Evolutionary conservation across 805 yeast species (phyloP), one percentile per base, ranked within the genome.

Genomic region (Teunomyces atbi): DNA sequence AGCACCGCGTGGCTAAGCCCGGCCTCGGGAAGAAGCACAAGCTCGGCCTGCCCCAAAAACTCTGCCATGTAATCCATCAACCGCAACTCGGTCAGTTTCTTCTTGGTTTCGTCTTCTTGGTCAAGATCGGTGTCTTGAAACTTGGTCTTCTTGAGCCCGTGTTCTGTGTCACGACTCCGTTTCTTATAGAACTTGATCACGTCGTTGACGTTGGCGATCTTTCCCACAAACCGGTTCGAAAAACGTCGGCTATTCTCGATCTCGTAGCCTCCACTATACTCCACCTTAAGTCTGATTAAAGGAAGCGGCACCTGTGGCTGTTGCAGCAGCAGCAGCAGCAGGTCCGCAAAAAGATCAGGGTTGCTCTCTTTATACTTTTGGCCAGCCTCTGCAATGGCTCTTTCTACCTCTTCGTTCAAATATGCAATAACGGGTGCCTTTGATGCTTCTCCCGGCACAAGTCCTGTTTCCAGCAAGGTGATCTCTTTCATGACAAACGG

Each of bases 221-320:
- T 75, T 0, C 96, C 97, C 5, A 87, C 96, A 71, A 92, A 94
- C 57, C 89, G 71, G 58, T 91, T 89, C 12, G 97, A 89, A 52
- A 94, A 89, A 51, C 97, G 69, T 44, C 95, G 73, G 0, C 96
- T 87, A 58, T 91, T 92, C 58, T 91, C 98, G 13, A 94, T 89
- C 54, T 90, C 96, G 58, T 79, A 92, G 4, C 91, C 96, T 1
- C 95, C 96, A 18, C 88, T 74, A 56, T 92, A 92, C 54, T 94
- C 97, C 0, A 91, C 96, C 29, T 90, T 71, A 13, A 94, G 63
- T 40, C 99, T 69, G 4, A 94, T 72, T 41, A 94, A 69, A 0
- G 99, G 99, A 16, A 91, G 66, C 0, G 95, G 94, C n/a, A 74
- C 10, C 23, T 6, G 23, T 8, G 6, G 21, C 21, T 6, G 1